A percentile compares a stretch with the other conserved stretches of the same genome.
phyloP scores from a whole-genome alignment of 1,139 yeast species.

The Hansenula lynferdii region DNA sequence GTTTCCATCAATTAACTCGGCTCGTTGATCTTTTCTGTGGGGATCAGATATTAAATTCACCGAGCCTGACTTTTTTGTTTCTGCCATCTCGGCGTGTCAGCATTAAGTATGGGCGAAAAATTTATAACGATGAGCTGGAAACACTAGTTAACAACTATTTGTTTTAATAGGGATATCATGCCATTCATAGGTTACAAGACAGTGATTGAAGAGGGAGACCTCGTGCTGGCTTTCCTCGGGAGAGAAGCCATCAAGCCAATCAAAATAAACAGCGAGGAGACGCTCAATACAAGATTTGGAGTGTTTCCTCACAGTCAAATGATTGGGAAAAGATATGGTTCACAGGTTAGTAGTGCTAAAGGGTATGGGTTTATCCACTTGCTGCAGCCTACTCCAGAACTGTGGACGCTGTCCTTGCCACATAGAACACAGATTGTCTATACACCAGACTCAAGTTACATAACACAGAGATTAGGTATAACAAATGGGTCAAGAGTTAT shows the following conservation, averaged over 20 bases:
- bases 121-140: neutral
- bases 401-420: constrained; percentile 93
- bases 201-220: constrained; percentile 72
- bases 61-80: no score
- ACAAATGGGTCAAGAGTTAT: constrained; percentile 74
- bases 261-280: constrained; percentile 50
- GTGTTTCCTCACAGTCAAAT: constrained; percentile 76
- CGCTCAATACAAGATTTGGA: constrained; percentile 83
- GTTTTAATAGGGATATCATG: no score
- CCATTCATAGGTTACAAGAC: constrained; percentile 21
- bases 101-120: neutral
- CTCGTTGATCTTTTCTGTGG: no score
- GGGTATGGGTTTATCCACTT: constrained; percentile 87
- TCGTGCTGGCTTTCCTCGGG: constrained; percentile 81
- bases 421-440: constrained; percentile 98
- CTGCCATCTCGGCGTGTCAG: neutral
- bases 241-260: constrained; percentile 78
- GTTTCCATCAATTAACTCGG: no score
- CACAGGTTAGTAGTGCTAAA: constrained; percentile 75
- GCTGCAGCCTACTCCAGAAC: constrained; percentile 88
- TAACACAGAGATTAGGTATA: constrained; percentile 74
- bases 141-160: no score
- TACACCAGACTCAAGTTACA: constrained; percentile 91
- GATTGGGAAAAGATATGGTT: constrained; percentile 80
- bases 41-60: no score